phyloP scores from a whole-genome alignment of 352 stramenopile genomes.

The Pelagophyceae sp. region DNA sequence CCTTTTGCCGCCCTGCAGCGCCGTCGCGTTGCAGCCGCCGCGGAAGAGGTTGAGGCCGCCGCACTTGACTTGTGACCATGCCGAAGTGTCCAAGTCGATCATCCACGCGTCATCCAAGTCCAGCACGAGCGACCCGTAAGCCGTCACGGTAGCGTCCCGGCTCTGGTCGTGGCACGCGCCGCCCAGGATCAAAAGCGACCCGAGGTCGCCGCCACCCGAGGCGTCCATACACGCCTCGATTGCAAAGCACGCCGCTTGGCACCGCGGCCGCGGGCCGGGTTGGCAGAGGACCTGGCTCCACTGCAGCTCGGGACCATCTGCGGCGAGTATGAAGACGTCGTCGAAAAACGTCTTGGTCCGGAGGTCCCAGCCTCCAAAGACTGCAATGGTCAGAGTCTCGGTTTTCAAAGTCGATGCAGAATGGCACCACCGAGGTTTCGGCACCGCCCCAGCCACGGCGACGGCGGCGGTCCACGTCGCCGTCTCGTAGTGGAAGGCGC shows the following conservation, averaged over 20 bases:
- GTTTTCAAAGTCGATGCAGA: not conserved
- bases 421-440: not conserved
- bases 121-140: not conserved
- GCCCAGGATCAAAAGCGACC: not conserved
- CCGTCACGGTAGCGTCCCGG: not conserved
- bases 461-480: not conserved
- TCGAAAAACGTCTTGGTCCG: not conserved
- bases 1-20: not conserved
- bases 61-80: not conserved
- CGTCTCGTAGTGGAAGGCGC: not conserved
- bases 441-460: not conserved
- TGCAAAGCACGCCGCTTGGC: not conserved
- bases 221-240: too few species aligned
- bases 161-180: not conserved
- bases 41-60: not conserved
- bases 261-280: not conserved
- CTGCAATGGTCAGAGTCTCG: not conserved
- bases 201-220: not conserved
- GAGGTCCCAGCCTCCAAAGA: not conserved
- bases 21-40: not conserved
- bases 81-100: not conserved
- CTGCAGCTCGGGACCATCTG: not conserved
- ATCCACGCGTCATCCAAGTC: not conserved
- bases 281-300: too few species aligned
- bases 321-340: not conserved